Base-by-base conservation (phyloP, 768 basidiomycete species). In the Paxillus involutus region DNA sequence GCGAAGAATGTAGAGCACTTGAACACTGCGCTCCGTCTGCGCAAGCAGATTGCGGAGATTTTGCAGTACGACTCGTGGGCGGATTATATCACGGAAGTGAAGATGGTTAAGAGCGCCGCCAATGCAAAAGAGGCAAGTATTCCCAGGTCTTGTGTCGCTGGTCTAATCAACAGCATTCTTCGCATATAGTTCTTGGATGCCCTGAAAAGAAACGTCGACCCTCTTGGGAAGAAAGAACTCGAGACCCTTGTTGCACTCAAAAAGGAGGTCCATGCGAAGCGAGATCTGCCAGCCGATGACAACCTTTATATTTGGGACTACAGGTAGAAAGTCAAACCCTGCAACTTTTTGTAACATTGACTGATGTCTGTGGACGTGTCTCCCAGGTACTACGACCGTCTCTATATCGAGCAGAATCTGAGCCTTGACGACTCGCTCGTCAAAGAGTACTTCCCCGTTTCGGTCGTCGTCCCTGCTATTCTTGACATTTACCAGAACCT, bases 371-470 rank as follows among this genome's bases (percentile, higher is more conserved):
- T 9, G 36, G 29, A 5, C 43, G 21, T 12, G 3, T 36, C 10
- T 17, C 5, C 24, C 19, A 77, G 64, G 56, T 70, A 69, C 39
- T 70, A 70, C 37, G 69, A 69, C 49, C 60, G 68, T 32, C 57
- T 70, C 42, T 89, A 75, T 63, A 74, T 86, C 49, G 88, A 93
- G 69, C 75, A 80, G 61, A 77, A 78, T 19, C 75, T 94, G 26
- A 75, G 79, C 35, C 78, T 92, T 33, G 90, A 94, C 56, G 89
- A 93, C 59, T 80, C 80, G 57, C 74, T 86, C 12, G 84, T 94
- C 59, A 93, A 94, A 71, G 88, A 94, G 67, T 91, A 93, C 69
- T 94, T 95, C 80, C 91, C 91, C 0, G 93, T 94, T 3, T 77
- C 83, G 3, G 81, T 86, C 16, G 90, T 95, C 41, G 88, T 95